These are phyloP conservation scores for Blastobotrys muscicola DNA, from an alignment of 805 yeast species.

Conservation along the genomic window DNA sequence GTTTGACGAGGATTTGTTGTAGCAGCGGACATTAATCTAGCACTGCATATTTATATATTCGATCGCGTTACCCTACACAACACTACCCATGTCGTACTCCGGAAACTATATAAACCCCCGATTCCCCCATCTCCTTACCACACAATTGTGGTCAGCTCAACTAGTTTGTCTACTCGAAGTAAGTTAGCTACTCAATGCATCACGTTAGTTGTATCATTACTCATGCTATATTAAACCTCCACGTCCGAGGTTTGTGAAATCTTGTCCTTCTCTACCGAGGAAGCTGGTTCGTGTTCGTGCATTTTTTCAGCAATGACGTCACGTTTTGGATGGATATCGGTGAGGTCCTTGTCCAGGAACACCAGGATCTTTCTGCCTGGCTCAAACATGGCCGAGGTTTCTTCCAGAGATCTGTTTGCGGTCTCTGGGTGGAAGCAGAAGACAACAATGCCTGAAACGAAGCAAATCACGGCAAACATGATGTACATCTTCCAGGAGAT, in stretches of 20 bases:
- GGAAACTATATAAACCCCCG: no score
- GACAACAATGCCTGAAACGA: slow-evolving; percentile 51
- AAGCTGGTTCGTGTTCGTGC: no score
- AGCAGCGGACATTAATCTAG: not conserved
- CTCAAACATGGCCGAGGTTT: slow-evolving; percentile 58
- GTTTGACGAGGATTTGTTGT: slow-evolving; percentile 18
- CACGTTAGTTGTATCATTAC: not conserved
- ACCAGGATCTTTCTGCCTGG: slow-evolving; percentile 21
- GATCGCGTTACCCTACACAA: no score
- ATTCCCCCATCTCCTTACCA: no score
- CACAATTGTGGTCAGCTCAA: no score
- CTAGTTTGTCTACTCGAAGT: no score
- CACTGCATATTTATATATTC: not conserved
- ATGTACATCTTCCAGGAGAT: slow-evolving; percentile 63
- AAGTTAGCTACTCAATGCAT: no score
- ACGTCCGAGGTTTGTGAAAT: not conserved
- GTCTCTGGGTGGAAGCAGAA: slow-evolving; percentile 70
- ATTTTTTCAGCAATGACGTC: not conserved
- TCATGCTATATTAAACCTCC: not conserved
- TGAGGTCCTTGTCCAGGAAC: slow-evolving; percentile 8
- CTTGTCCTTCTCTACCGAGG: not conserved
- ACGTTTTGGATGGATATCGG: slow-evolving; percentile 4
- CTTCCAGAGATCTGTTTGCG: slow-evolving; percentile 71
- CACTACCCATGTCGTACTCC: no score
- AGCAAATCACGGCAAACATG: slow-evolving; percentile 50